phyloP scores from a whole-genome alignment of 345 rosid genomes.

The Alliaria petiolata region DNA sequence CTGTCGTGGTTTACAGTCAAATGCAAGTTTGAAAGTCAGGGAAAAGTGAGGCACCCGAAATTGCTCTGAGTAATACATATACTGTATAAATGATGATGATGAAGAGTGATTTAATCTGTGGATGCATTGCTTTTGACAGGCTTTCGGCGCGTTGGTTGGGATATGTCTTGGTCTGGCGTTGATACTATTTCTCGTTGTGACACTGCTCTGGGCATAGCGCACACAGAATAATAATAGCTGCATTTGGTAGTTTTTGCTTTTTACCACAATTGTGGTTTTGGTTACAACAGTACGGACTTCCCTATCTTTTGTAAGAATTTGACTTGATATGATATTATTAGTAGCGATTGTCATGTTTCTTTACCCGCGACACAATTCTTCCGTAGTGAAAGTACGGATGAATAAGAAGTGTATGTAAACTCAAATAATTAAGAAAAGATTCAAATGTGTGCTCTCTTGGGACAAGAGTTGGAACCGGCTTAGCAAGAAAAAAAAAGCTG shows the following conservation, averaged over 20 bases:
- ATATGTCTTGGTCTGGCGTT: slow-evolving; percentile 78
- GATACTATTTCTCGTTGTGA: slow-evolving; percentile 54
- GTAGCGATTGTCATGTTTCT: no score
- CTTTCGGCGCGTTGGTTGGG: slow-evolving; percentile 58
- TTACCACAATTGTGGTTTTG: background rate
- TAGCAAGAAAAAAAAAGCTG: background rate
- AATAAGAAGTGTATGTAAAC: background rate
- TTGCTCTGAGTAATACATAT: background rate
- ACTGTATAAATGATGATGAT: background rate
- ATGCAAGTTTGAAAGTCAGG: slow-evolving; percentile 66
- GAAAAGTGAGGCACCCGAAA: slow-evolving; percentile 47
- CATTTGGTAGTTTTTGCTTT: background rate
- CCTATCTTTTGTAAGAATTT: background rate
- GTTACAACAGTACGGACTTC: background rate
- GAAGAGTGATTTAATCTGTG: background rate
- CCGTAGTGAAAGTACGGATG: background rate
- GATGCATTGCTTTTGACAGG: slow-evolving; percentile 41
- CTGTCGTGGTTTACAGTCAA: slow-evolving; percentile 73
- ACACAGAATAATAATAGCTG: slow-evolving; percentile 3
- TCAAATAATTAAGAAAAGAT: background rate
- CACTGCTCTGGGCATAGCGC: slow-evolving; percentile 69
- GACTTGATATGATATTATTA: background rate
- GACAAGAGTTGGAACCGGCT: background rate
- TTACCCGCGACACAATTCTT: background rate
- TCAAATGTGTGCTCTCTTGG: background rate